Percentiles rank a stretch among this genome's conserved stretches.
These are phyloP conservation scores for Venturia carpophila DNA, from an alignment of 2,329 filamentous ascomycete genomes.

Conservation along the genomic window DNA sequence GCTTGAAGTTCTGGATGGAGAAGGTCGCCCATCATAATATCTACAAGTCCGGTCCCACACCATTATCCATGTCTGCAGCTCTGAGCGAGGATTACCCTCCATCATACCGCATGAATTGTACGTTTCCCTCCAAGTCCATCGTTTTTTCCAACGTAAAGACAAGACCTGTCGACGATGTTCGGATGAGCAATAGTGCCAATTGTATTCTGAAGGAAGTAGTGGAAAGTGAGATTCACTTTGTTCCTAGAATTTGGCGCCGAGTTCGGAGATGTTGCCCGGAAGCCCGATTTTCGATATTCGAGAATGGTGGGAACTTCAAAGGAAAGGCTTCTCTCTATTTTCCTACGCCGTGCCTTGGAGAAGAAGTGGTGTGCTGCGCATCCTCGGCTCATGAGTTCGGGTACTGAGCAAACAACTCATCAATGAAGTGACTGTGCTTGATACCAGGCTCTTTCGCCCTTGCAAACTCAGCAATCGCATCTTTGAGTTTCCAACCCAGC, in stretches of 20 bases:
- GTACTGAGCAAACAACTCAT: conserved; percentile 75
- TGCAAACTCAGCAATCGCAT: conserved; percentile 73
- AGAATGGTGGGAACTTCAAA: neutral
- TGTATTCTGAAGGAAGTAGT: too few species aligned
- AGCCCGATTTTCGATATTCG: neutral
- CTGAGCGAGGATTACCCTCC: neutral
- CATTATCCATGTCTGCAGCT: too few species aligned
- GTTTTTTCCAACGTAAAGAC: too few species aligned
- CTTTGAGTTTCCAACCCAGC: conserved; percentile 61
- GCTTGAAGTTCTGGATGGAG: too few species aligned
- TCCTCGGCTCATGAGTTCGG: conserved; percentile 26
- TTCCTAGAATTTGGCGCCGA: neutral
- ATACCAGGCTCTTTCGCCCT: conserved; percentile 70
- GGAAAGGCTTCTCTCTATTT: neutral
- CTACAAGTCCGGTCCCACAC: neutral
- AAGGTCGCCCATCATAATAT: too few species aligned
- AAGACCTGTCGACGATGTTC: too few species aligned
- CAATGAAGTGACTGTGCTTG: conserved; percentile 79
- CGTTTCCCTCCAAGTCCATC: neutral
- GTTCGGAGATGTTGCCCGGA: neutral
- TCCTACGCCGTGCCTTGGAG: neutral
- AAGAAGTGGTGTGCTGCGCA: too few species aligned
- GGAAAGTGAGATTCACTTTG: neutral
- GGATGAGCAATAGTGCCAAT: too few species aligned
- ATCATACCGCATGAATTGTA: neutral